Percentiles rank a stretch among this genome's conserved stretches.
phyloP scores from a whole-genome alignment of 805 yeast genomes.

The Pichia insulana region DNA sequence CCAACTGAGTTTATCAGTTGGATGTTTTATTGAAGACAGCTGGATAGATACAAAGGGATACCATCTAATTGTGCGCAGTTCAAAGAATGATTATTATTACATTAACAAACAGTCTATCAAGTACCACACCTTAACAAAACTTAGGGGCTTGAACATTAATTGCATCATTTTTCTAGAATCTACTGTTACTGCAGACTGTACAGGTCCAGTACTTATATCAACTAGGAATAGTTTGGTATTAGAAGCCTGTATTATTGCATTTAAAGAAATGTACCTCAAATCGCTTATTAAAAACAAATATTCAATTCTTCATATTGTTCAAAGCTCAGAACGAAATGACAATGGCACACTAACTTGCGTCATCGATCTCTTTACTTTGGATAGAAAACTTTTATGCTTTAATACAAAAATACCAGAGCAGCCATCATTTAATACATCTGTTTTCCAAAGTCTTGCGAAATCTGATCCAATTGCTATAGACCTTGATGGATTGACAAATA shows the following conservation, averaged over 20 bases:
- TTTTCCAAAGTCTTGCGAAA: constrained; percentile 13
- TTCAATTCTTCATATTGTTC: constrained; percentile 9
- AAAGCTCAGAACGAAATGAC: background rate
- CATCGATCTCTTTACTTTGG: constrained; percentile 10
- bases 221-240: constrained; percentile 39
- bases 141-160: constrained; percentile 38
- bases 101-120: constrained; percentile 33
- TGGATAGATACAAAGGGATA: constrained; percentile 45
- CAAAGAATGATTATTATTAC: constrained; percentile 39
- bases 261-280: constrained; percentile 34
- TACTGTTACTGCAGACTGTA: constrained; percentile 21
- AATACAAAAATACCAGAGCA: constrained; percentile 9
- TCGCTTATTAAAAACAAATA: constrained; percentile 31
- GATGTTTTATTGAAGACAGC: constrained; percentile 25
- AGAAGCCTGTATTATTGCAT: constrained; percentile 38
- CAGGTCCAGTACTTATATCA: constrained; percentile 43
- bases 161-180: constrained; percentile 31
- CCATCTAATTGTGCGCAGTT: constrained; percentile 43
- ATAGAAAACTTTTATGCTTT: constrained; percentile 13
- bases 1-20: constrained; percentile 22
- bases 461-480: constrained; percentile 14
- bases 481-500: background rate
- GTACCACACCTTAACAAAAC: constrained; percentile 35
- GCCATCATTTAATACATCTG: constrained; percentile 6
- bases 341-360: constrained; percentile 5